These are phyloP conservation scores for Dryas integrifolia DNA, from an alignment of 331 rosid genomes.

Conservation along the genomic window DNA sequence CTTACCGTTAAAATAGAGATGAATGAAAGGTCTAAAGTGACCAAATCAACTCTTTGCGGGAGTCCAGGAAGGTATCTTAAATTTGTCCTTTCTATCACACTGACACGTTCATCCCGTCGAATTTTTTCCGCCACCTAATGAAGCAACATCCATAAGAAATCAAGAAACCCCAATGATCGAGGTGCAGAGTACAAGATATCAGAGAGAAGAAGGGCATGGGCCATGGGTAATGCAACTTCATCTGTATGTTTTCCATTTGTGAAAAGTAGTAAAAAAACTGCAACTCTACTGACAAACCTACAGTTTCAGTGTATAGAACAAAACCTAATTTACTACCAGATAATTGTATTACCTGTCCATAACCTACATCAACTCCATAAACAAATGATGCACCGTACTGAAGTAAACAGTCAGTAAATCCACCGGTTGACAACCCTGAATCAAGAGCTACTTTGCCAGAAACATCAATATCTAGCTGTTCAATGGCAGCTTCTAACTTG, in stretches of 20 bases:
- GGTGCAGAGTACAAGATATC: neutral
- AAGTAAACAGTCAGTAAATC: conserved; percentile 92
- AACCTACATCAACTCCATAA: conserved; percentile 93
- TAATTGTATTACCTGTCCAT: conserved; percentile 71
- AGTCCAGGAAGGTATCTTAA: conserved; percentile 75
- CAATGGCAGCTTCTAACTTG: conserved; percentile 94
- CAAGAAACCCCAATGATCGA: conserved; percentile 18
- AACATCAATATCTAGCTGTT: conserved; percentile 67
- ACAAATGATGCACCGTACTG: conserved; percentile 89
- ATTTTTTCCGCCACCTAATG: conserved; percentile 83
- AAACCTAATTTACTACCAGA: neutral
- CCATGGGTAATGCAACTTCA: neutral
- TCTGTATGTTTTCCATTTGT: neutral
- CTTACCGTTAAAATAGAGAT: conserved; percentile 90
- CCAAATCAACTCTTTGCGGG: conserved; percentile 86
- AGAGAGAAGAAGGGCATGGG: neutral
- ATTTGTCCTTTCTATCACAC: conserved; percentile 83
- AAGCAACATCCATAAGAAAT: conserved; percentile 16
- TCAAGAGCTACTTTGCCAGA: conserved; percentile 85
- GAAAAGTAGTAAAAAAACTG: neutral
- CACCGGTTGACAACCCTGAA: conserved; percentile 95
- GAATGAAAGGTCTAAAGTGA: conserved; percentile 91
- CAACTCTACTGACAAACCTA: neutral
- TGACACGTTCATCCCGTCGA: conserved; percentile 69
- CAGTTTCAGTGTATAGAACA: neutral